Evolutionary conservation across 2,329 filamentous ascomycete species (phyloP), one percentile per base, ranked within the genome.

Genomic region (Fusarium sambucinum): DNA sequence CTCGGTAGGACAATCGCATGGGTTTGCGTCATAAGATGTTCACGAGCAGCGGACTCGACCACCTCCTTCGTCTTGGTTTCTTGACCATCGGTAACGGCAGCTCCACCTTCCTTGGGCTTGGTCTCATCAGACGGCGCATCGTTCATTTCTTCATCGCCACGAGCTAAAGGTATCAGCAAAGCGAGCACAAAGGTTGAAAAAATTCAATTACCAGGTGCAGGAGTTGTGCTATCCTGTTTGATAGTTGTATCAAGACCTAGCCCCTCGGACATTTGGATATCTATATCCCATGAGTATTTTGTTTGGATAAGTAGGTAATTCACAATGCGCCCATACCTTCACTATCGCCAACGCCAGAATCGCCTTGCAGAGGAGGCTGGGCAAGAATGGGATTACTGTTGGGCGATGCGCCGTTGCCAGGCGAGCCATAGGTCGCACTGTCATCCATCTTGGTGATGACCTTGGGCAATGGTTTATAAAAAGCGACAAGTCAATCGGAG

Each of bases 1-100:
- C 95, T 98, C 23, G 96, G 96, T 23, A 99, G 88, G 67, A 99
- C 94, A 76, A 98, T 98, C 66, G 94, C 91, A 77, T 97, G 95
- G 41, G 94, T 96, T 81, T 99, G 96, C 16, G 93, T 89, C 65
- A 97, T 92, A 56, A 99, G 89, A 76, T 98, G 94, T 73, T 95
- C 92, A 69, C 95, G 92, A 52, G 96, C 96, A 6, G 93, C 91
- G 42, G 92, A 90, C 82, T 97, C 94, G 58, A 94, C 84, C 5
- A 88, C 88, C 55, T 94, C 88, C 80, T 97, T 97, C 41, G 90
- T 89, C 78, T 94, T 92, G 80, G 74, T 84, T 76, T 84, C 89
- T 59, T 86, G 86, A 16, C 80, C 81, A 5, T 83, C 80, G 17
- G 82, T 81, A 42, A 87, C 86, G 37, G 80, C 77, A 30, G 80